phyloP scores from a whole-genome alignment of 1,139 yeast species.

The Lodderomyces metapsilosis region DNA sequence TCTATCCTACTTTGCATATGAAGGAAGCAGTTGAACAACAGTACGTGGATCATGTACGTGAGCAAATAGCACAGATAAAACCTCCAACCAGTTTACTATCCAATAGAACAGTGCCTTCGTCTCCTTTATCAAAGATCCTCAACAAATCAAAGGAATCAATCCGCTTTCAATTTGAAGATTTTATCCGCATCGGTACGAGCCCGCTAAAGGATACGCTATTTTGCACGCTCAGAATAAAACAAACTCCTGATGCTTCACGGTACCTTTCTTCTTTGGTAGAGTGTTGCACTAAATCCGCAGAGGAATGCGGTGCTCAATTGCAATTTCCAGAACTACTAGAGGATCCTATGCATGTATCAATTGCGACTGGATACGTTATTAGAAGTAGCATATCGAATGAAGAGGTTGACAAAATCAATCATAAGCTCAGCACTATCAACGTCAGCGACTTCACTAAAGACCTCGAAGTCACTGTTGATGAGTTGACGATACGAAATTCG shows the following conservation, averaged over 20 bases:
- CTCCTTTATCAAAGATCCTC: not conserved
- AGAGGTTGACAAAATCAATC: slow-evolving; percentile 3
- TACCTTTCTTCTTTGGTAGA: slow-evolving; percentile 2
- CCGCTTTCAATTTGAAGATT: slow-evolving; percentile 5
- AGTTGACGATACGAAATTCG: not conserved
- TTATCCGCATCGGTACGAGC: slow-evolving; percentile 3
- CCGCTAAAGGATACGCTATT: slow-evolving; percentile 4
- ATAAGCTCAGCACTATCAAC: slow-evolving; percentile 1
- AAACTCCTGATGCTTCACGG: not conserved
- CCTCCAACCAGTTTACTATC: slow-evolving; percentile 3
- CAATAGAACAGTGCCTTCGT: not conserved
- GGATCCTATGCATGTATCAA: slow-evolving; percentile 8
- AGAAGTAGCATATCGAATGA: not conserved
- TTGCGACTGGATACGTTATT: slow-evolving; percentile 8
- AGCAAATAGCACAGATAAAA: not conserved
- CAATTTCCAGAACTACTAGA: slow-evolving; percentile 6
- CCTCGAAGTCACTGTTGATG: not conserved
- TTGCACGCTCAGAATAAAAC: slow-evolving; percentile 3
- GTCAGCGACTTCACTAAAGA: not conserved
- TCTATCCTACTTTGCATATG: slow-evolving; percentile 2
- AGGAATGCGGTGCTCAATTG: not conserved
- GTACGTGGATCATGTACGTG: not conserved
- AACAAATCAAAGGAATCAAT: slow-evolving; percentile 3
- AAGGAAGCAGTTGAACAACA: not conserved
- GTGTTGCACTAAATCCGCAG: not conserved